Evolutionary conservation across 306 rosid genomes (phyloP), one percentile per base, ranked within the genome.

Genomic region (Potentilla sterilis): DNA sequence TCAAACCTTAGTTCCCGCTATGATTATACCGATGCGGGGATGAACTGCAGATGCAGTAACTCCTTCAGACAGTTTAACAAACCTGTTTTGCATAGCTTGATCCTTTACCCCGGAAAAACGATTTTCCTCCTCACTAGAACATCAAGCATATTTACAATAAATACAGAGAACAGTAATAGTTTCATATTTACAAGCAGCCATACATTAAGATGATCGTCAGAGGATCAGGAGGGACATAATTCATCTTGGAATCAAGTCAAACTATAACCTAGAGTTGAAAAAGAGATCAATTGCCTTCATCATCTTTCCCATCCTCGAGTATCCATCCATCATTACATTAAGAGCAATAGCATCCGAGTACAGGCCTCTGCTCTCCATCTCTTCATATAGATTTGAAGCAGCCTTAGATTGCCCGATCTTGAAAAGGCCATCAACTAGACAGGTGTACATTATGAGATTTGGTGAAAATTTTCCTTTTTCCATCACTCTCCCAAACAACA

Each of bases 41-140:
- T 94, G 97, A 75, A 87, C 88, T 69, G 96, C 90, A 48, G 95
- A 92, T 66, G 95, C 85, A 21, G 90, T 83, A 52, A 94, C 93
- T 11, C 88, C 88, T 80, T 90, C 96, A 16, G 98, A 84, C 83
- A 86, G 69, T 67, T 84, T 79, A 69, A 92, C 63, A 78, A 85
- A 90, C 67, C 84, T 87, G 71, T 92, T 94, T 67, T 68, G 88
- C 86, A 84, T 88, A 9, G 48, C 84, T 78, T 76, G 83, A 46
- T 71, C 81, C 38, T 71, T 74, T 46, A 13, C 73, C 44, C 72
- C 67, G 59, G 83, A 52, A 38, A 19, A 28, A 34, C 71, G 72
- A 46, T 62, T 64, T 52, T 44, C 54, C 69, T 86, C 82, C 71
- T 88, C 97, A 69, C 93, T 88, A 54, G 54, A 81, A 67, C 70